Percentiles rank a stretch among this genome's conserved stretches.
phyloP scores from a whole-genome alignment of 2,329 filamentous ascomycete genomes.

The Penicillium nordicum region DNA sequence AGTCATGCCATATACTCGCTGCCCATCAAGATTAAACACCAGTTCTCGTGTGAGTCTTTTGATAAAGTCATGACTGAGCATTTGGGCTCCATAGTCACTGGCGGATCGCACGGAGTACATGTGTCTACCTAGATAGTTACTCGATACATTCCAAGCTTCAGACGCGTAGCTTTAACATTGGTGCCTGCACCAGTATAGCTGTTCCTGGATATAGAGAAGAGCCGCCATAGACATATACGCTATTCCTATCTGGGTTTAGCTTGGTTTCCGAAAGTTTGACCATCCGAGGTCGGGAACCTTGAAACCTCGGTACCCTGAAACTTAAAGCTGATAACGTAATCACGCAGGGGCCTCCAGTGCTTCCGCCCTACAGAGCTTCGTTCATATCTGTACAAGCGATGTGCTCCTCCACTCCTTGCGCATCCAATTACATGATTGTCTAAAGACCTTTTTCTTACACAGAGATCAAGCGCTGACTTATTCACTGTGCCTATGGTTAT shows the following conservation, averaged over 20 bases:
- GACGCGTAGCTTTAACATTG: not conserved
- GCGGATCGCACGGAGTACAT: not conserved
- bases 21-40: no score
- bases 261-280: not conserved
- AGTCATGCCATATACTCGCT: no score
- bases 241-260: not conserved
- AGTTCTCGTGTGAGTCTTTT: no score
- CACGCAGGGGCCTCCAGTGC: not conserved
- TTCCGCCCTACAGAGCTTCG: not conserved
- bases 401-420: not conserved
- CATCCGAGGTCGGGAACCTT: not conserved
- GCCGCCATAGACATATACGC: not conserved
- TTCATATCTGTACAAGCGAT: not conserved
- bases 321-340: not conserved
- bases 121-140: no score
- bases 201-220: no score
- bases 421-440: not conserved
- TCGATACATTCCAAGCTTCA: not conserved
- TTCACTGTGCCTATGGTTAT: not conserved
- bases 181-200: not conserved
- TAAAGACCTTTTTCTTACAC: not conserved
- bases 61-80: no score
- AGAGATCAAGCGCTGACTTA: not conserved
- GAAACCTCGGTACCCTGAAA: not conserved
- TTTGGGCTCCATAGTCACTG: no score